Percentiles rank a stretch among this genome's conserved stretches.
Conservation (phyloP, 1,284 basidiomycete genomes). For the Ustilago nuda region DNA sequence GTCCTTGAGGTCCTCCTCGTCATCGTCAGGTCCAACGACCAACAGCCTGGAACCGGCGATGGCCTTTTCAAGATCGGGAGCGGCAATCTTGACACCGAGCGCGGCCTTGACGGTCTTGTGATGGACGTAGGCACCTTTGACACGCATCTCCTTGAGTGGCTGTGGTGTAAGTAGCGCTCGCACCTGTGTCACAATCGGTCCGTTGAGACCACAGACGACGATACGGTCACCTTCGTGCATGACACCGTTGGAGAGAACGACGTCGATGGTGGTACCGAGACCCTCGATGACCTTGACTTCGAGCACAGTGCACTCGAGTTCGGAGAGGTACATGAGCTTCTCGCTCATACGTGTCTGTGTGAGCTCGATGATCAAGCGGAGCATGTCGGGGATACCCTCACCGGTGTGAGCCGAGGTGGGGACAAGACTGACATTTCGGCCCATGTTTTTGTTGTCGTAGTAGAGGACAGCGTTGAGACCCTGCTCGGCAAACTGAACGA, state of each 20-base stretch:
- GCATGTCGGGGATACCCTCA: slow-evolving; percentile 99
- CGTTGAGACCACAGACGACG: slow-evolving; percentile 96
- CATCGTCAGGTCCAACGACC: slow-evolving; percentile 91
- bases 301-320: slow-evolving; percentile 98
- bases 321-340: slow-evolving; percentile 96
- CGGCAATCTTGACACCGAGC: slow-evolving; percentile 94
- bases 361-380: slow-evolving; percentile 95
- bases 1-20: slow-evolving; percentile 92
- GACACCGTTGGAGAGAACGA: slow-evolving; percentile 94
- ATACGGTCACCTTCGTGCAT: slow-evolving; percentile 93
- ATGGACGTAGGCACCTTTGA: slow-evolving; percentile 98
- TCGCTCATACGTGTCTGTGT: slow-evolving; percentile 99
- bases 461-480: slow-evolving; percentile 95
- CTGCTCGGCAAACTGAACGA: slow-evolving; percentile 94
- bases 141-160: slow-evolving; percentile 92
- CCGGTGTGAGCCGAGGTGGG: slow-evolving; percentile 98
- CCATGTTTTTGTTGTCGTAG: slow-evolving; percentile 97
- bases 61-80: slow-evolving; percentile 97
- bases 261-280: slow-evolving; percentile 97
- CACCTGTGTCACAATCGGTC: slow-evolving; percentile 94
- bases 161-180: slow-evolving; percentile 96
- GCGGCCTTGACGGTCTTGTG: slow-evolving; percentile 99
- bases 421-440: slow-evolving; percentile 92
- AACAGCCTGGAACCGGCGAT: slow-evolving; percentile 95
- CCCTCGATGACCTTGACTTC: slow-evolving; percentile 99